Conservation (phyloP, 2,329 filamentous ascomycete genomes). For the Cladorrhinum sp. region DNA sequence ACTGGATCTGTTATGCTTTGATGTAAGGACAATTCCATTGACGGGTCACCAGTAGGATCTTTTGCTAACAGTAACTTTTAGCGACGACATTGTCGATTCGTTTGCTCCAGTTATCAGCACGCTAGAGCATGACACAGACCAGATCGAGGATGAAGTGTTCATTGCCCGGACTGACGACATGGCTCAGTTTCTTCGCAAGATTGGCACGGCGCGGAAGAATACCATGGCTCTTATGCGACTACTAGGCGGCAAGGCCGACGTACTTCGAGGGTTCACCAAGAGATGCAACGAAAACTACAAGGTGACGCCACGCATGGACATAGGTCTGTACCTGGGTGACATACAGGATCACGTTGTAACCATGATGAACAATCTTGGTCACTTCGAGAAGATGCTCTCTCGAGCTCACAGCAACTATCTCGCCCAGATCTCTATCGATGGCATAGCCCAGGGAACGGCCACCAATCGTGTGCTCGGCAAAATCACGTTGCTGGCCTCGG, state of each 20-base stretch:
- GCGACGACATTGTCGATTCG: slow-evolving; percentile 94
- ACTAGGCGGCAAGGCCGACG: slow-evolving; percentile 95
- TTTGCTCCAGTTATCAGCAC: slow-evolving; percentile 88
- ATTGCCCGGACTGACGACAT: slow-evolving; percentile 88
- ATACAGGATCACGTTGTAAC: slow-evolving; percentile 99
- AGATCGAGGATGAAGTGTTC: slow-evolving; percentile 94
- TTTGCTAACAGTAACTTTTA: slow-evolving; percentile 36
- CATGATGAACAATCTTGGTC: slow-evolving; percentile 93
- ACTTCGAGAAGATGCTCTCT: slow-evolving; percentile 97
- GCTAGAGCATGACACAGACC: slow-evolving; percentile 84
- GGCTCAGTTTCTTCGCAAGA: slow-evolving; percentile 78
- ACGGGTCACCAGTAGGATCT: neutral
- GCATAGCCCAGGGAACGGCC: slow-evolving; percentile 80
- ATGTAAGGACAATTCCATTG: slow-evolving; percentile 59
- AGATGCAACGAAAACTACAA: slow-evolving; percentile 97
- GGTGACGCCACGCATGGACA: slow-evolving; percentile 92
- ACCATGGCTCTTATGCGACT: slow-evolving; percentile 91
- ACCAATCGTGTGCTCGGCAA: slow-evolving; percentile 90
- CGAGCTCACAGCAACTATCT: slow-evolving; percentile 95
- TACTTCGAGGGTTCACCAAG: slow-evolving; percentile 96
- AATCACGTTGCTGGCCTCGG: slow-evolving; percentile 89
- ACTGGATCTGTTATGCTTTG: slow-evolving; percentile 98
- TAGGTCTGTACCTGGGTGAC: slow-evolving; percentile 92
- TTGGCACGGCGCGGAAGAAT: slow-evolving; percentile 89
- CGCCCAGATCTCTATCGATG: slow-evolving; percentile 89